Percentiles rank a stretch among this genome's conserved stretches.
These are phyloP conservation scores for Actinomortierella ambigua DNA, from an alignment of 371 early-diverging fungal genomes.

Conservation along the genomic window DNA sequence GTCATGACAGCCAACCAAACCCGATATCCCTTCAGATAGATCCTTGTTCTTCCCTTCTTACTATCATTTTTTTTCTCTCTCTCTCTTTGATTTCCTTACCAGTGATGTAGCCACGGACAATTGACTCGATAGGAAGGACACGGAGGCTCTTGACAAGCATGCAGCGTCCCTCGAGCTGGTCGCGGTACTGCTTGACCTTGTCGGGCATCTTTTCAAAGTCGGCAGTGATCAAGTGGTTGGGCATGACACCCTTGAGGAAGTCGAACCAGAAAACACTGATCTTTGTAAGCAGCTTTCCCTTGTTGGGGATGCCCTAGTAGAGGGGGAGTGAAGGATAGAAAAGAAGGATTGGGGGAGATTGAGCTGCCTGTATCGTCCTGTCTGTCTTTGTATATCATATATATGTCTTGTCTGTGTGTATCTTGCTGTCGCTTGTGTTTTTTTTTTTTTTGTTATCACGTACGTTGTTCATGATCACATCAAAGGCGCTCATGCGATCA, in stretches of 20 bases:
- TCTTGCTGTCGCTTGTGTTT: not conserved
- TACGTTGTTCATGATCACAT: conserved; percentile 97
- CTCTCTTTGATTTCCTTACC: conserved; percentile 49
- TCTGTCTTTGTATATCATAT: not conserved
- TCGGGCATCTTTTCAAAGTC: conserved; percentile 93
- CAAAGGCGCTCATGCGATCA: conserved; percentile 96
- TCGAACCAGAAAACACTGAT: conserved; percentile 96
- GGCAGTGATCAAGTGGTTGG: conserved; percentile 94
- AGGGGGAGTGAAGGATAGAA: not conserved
- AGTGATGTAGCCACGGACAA: conserved; percentile 96
- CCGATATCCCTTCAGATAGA: no score
- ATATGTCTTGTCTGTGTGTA: not conserved
- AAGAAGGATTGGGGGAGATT: conserved; percentile 1
- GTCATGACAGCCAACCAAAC: no score
- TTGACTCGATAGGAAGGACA: conserved; percentile 97
- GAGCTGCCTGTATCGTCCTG: conserved; percentile 3
- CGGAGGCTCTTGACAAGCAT: conserved; percentile 91
- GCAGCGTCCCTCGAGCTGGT: conserved; percentile 86
- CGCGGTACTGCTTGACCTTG: conserved; percentile 82
- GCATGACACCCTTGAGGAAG: conserved; percentile 79
- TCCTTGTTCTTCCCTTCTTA: no score
- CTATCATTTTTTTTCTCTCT: no score
- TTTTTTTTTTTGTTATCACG: no score
- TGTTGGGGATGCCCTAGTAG: conserved; percentile 85
- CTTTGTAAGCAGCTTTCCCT: conserved; percentile 96